phyloP scores from a whole-genome alignment of 1,284 basidiomycete species.

The Papiliotrema terrestris region DNA sequence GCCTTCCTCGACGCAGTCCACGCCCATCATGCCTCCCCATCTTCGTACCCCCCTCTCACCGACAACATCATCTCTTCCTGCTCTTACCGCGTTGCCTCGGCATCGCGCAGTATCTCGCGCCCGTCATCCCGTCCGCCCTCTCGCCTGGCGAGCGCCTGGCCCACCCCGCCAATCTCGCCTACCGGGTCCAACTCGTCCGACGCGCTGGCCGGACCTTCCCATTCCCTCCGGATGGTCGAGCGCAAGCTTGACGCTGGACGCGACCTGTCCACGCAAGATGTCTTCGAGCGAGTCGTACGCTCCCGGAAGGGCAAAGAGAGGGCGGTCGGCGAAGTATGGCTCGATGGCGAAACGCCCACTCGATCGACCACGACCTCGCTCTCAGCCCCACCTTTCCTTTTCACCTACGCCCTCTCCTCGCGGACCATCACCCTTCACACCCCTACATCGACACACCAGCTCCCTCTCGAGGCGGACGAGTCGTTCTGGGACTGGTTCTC shows the following conservation, averaged over 20 bases:
- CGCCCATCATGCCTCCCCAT: slow-evolving; percentile 19
- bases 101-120: neutral
- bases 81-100: slow-evolving; percentile 33
- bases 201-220: neutral
- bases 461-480: slow-evolving; percentile 16
- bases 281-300: slow-evolving; percentile 49
- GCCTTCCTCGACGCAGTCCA: slow-evolving; percentile 45
- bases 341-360: slow-evolving; percentile 51
- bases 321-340: slow-evolving; percentile 51
- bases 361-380: slow-evolving; percentile 44
- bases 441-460: neutral
- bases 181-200: slow-evolving; percentile 2
- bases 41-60: slow-evolving; percentile 32
- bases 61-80: slow-evolving; percentile 32
- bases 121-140: slow-evolving; percentile 6
- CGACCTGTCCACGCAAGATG: slow-evolving; percentile 30
- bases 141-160: slow-evolving; percentile 7
- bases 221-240: slow-evolving; percentile 18
- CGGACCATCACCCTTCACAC: slow-evolving; percentile 32
- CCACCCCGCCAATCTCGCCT: slow-evolving; percentile 24
- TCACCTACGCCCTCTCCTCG: slow-evolving; percentile 41
- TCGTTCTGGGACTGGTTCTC: slow-evolving; percentile 48
- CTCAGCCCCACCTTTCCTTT: slow-evolving; percentile 35
- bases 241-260: slow-evolving; percentile 20
- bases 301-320: slow-evolving; percentile 23